A percentile compares a stretch with the other conserved stretches of the same genome.
Evolutionary conservation across 129 eudicot species (phyloP).

Genomic region (Chrysanthemum makinoi): DNA sequence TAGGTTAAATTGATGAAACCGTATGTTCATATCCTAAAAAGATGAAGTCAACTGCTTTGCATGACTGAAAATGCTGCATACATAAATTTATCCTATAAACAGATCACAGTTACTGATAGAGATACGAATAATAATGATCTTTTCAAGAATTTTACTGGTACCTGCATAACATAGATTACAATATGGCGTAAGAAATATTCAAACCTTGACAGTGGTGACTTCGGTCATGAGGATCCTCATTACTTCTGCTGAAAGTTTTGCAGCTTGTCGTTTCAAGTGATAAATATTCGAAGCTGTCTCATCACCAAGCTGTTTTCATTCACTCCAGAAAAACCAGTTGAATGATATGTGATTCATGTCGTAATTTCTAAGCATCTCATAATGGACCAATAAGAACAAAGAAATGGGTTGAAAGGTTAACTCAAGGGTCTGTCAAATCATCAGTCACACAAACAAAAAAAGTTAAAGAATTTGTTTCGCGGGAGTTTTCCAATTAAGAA

Average conservation of each 20-base stretch:
- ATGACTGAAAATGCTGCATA: conserved; percentile 10
- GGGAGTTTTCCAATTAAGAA: too few species aligned
- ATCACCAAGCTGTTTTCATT: conserved; percentile 66
- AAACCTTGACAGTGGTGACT: conserved; percentile 32
- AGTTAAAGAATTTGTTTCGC: too few species aligned
- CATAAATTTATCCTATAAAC: conserved; percentile 1
- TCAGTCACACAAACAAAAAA: too few species aligned
- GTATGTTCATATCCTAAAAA: background rate
- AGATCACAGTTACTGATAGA: background rate
- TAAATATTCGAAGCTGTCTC: conserved; percentile 59
- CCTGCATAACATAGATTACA: background rate
- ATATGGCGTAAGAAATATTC: background rate
- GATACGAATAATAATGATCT: background rate
- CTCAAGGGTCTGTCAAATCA: too few species aligned
- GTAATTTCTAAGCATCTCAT: background rate
- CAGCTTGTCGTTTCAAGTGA: conserved; percentile 53
- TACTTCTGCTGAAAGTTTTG: conserved; percentile 62
- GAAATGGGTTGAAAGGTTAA: background rate
- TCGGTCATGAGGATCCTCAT: conserved; percentile 54
- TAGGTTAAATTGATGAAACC: background rate
- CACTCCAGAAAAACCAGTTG: conserved; percentile 72
- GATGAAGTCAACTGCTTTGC: background rate
- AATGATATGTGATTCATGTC: conserved; percentile 37
- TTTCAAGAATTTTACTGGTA: conserved; percentile 2
- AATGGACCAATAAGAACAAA: background rate